Base-by-base conservation (phyloP, 2,329 filamentous ascomycete genomes). In the Orbilia brochopaga region DNA sequence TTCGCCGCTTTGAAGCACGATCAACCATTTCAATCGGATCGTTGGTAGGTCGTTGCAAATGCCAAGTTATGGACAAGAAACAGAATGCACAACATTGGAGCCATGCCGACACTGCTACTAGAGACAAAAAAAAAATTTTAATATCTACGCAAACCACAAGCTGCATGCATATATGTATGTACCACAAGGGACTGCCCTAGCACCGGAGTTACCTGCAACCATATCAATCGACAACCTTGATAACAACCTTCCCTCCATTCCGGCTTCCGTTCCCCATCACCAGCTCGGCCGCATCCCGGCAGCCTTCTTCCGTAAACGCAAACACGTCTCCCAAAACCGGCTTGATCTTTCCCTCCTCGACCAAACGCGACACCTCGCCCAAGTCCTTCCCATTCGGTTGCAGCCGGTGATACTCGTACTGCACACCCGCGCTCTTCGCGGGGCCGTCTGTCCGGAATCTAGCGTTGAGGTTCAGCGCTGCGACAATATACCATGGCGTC, bases 211-310 rank as follows among this genome's bases (percentile, higher is more conserved):
- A 32, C 27, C 27, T 3, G 27, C 8, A 8, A 42, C 37, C 37
- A 4, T 15, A 5, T 62, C 46, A 69, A 0, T 59, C 55, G 6
- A 56, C 37, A 44, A 70, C 44, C 40, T 64, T 53, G 23, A 70
- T 56, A 40, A 70, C 66, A 32, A 70, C 66, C 32, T 70, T 70
- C 7, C 66, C 66, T 11, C 66, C 66, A n/a, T 64, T 59, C 3
- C 19, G 44, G 23, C 66, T 70, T 15, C 66, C 66, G 19, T 54
- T 64, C 40, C 66, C 66, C 50, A 64, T 56, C 27, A 70, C 66
- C 40, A 70, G 21, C 44, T 60, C 59, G 8, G 66, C 54, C 8
- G 66, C 66, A 21, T 70, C 32, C 55, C 59, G 58, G 57, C 69
- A 66, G 15, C 55, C 55, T 3, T 61, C 61, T 27, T 66, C 51